These are phyloP conservation scores for Friedmanniomyces endolithicus DNA, from an alignment of 495 filamentous ascomycete species.

Conservation along the genomic window DNA sequence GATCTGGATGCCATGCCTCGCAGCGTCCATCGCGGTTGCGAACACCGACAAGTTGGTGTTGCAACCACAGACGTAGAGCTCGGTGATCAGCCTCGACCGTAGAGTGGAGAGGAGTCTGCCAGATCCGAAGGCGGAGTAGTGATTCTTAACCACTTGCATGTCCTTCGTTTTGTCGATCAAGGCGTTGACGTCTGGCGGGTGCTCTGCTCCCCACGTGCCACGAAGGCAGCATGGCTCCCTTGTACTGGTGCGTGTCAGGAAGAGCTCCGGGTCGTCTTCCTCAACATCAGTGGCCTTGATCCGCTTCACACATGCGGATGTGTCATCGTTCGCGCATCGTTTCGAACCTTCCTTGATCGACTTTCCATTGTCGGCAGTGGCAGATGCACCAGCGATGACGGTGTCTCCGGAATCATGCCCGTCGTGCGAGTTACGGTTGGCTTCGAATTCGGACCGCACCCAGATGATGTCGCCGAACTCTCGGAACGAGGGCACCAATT, in stretches of 20 bases:
- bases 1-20: slow-evolving; percentile 70
- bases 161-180: slow-evolving; percentile 39
- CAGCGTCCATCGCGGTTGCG: slow-evolving; percentile 85
- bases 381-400: slow-evolving; percentile 26
- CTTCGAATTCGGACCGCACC: slow-evolving; percentile 66
- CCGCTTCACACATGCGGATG: neutral
- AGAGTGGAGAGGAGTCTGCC: slow-evolving; percentile 58
- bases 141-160: slow-evolving; percentile 59
- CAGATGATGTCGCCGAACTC: slow-evolving; percentile 72
- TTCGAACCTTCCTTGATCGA: neutral
- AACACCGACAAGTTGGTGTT: slow-evolving; percentile 81
- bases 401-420: slow-evolving; percentile 32
- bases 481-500: slow-evolving; percentile 62
- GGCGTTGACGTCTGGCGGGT: slow-evolving; percentile 45
- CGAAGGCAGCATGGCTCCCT: slow-evolving; percentile 46
- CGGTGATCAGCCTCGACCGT: slow-evolving; percentile 67
- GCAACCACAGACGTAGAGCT: slow-evolving; percentile 86
- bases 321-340: neutral
- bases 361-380: neutral
- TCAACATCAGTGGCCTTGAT: neutral
- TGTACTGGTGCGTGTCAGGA: slow-evolving; percentile 33
- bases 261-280: slow-evolving; percentile 46
- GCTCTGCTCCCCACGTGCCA: slow-evolving; percentile 54
- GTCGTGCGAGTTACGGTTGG: slow-evolving; percentile 42
- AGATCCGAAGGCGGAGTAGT: slow-evolving; percentile 79